A percentile compares a stretch with the other conserved stretches of the same genome.
Conservation (phyloP, 1,284 basidiomycete genomes). For the Pseudozyma tsukubaensis region DNA sequence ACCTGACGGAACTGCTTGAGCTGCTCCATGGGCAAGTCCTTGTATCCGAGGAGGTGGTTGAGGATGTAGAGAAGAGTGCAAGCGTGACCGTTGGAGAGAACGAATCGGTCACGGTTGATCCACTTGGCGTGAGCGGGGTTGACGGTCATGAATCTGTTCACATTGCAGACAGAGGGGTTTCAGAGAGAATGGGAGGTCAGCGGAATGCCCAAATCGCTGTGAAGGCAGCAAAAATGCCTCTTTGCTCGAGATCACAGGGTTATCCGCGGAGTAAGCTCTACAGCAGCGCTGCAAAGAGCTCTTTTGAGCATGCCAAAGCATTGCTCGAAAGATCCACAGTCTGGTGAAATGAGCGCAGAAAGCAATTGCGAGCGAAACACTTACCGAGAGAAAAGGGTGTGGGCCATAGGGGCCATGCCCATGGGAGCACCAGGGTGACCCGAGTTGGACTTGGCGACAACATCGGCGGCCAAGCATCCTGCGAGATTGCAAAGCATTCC, state of each 20-base stretch:
- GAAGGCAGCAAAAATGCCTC: neutral
- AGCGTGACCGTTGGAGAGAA: constrained; percentile 75
- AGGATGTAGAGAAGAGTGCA: constrained; percentile 78
- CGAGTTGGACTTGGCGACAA: constrained; percentile 76
- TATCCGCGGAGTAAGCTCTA: neutral
- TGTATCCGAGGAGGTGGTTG: constrained; percentile 85
- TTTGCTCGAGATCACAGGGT: neutral
- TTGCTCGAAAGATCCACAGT: neutral
- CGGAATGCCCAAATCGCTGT: neutral
- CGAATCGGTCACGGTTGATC: constrained; percentile 74
- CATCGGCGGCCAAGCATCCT: constrained; percentile 62
- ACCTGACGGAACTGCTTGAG: constrained; percentile 79
- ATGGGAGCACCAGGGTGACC: constrained; percentile 71
- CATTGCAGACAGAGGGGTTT: neutral
- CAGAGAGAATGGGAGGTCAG: constrained; percentile 9
- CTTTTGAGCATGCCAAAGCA: neutral
- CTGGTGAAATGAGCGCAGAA: neutral
- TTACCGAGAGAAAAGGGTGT: constrained; percentile 84
- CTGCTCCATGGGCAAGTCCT: constrained; percentile 80
- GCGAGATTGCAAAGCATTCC: neutral
- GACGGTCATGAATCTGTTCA: constrained; percentile 80
- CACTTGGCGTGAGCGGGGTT: constrained; percentile 90
- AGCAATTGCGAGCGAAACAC: constrained; percentile 9
- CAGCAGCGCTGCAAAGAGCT: neutral
- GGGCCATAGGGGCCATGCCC: constrained; percentile 86